Evolutionary conservation across 805 yeast genomes (phyloP).

Genomic region (Sungouiozyma ichnusensis): DNA sequence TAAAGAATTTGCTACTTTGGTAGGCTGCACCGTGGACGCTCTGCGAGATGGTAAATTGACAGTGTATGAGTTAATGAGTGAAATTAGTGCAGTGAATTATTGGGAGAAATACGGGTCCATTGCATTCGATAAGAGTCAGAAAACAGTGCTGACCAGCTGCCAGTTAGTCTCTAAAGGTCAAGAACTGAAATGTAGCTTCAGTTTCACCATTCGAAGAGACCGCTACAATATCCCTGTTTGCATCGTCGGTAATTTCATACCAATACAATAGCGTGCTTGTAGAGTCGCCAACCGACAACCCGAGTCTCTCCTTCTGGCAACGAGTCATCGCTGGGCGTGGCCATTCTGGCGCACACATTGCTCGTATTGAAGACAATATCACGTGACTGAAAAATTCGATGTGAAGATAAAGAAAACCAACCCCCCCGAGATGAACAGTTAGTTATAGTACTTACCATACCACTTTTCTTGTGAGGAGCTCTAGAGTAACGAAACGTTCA

Average conservation of each 20-base stretch:
- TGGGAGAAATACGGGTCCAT: slow-evolving; percentile 97
- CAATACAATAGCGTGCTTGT: slow-evolving; percentile 22
- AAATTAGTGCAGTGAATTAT: slow-evolving; percentile 90
- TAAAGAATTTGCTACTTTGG: slow-evolving; percentile 89
- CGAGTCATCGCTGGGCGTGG: too few species aligned
- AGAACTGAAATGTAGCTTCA: slow-evolving; percentile 78
- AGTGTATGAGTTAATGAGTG: slow-evolving; percentile 88
- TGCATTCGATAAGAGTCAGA: slow-evolving; percentile 92
- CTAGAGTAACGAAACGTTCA: too few species aligned
- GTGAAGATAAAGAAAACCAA: too few species aligned
- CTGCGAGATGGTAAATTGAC: slow-evolving; percentile 86
- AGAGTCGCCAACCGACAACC: not conserved
- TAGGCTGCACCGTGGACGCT: slow-evolving; percentile 83
- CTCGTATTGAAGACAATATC: too few species aligned
- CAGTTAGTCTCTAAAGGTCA: slow-evolving; percentile 78
- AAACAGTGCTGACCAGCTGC: slow-evolving; percentile 89
- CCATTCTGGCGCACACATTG: too few species aligned
- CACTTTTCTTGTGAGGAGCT: too few species aligned
- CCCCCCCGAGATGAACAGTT: too few species aligned
- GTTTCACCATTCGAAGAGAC: slow-evolving; percentile 88
- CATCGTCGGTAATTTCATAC: slow-evolving; percentile 91
- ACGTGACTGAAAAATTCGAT: too few species aligned
- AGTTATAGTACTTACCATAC: too few species aligned
- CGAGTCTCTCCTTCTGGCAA: too few species aligned
- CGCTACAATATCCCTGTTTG: slow-evolving; percentile 92